Evolutionary conservation across 352 stramenopile species (phyloP), one percentile per base, ranked within the genome.

Genomic region (Globisporangium okanoganense): DNA sequence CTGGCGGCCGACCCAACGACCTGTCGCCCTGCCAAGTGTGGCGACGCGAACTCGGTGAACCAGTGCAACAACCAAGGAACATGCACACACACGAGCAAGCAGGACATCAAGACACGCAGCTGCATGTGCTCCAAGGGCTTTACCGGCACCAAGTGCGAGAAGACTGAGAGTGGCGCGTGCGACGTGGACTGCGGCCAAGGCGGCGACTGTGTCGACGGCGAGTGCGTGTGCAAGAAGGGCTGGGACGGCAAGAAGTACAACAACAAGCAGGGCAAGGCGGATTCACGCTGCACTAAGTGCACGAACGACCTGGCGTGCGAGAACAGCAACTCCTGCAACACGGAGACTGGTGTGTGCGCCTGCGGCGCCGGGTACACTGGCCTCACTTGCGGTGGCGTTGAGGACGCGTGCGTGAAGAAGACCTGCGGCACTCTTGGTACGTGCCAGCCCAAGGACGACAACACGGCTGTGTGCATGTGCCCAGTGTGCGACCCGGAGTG

Each of bases 21-120:
- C 22, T 82, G 73, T 55, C 38, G 61, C 12, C 66, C 73, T n/a
- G n/a, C 57, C 22, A 60, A 65, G 43, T 82, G 73, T 50, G 73
- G 73, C 6, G 54, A 72, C 36, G 24, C 65, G 8, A 67, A 18
- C 38, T 69, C 62, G 9, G 40, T 68, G 6, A 41, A 48, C n/a
- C 63, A 71, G 53, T 88, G 78, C 72, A 88, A 76, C 36, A 78
- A 90, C 67, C 81, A 88, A 40, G 81, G 81, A 27, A 90, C 81
- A 2, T 90, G 81, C 67, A 82, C 81, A 50, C 86, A 90, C 74
- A 76, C 78, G 45, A 78, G 65, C 50, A 82, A 78, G 51, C 72
- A 72, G 62, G 79, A 76, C 51, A 79, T 88, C 50, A 79, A 56
- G 33, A 74, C 62, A 47, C 78, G 78, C 31, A 66, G 50, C 31